Percentiles rank a stretch among this genome's conserved stretches.
Evolutionary conservation across 2,329 filamentous ascomycete species (phyloP).

Genomic region (Penicillium freii): DNA sequence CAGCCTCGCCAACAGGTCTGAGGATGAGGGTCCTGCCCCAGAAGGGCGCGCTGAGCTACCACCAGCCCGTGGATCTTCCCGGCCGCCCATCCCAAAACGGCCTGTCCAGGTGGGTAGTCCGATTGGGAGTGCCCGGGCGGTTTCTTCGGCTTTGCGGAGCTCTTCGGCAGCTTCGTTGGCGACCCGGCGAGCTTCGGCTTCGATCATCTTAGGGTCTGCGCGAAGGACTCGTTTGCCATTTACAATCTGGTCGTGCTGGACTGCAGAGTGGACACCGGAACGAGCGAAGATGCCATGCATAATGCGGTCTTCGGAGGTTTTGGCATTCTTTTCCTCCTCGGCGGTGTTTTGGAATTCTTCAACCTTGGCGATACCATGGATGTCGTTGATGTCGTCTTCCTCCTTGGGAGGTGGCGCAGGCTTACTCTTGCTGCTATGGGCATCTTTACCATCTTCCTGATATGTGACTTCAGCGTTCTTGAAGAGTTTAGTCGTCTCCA

Average conservation of each 20-base stretch:
- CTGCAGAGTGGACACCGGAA: conserved; percentile 81
- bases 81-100: conserved; percentile 71
- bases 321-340: conserved; percentile 26
- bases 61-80: conserved; percentile 45
- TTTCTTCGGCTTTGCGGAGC: conserved; percentile 69
- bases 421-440: background rate
- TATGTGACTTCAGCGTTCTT: conserved; percentile 78
- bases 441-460: conserved; percentile 35
- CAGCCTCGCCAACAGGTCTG: conserved; percentile 42
- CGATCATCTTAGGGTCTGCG: conserved; percentile 74
- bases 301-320: conserved; percentile 66
- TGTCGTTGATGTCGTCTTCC: conserved; percentile 51
- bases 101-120: conserved; percentile 95
- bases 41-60: conserved; percentile 37
- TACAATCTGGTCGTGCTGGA: conserved; percentile 91
- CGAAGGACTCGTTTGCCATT: conserved; percentile 69
- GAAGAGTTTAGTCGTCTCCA: conserved; percentile 84
- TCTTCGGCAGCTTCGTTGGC: conserved; percentile 75
- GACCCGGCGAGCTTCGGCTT: conserved; percentile 75
- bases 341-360: conserved; percentile 61
- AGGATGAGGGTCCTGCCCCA: conserved; percentile 41
- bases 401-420: conserved; percentile 12
- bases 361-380: conserved; percentile 62
- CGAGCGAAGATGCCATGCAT: conserved; percentile 86
- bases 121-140: conserved; percentile 69